These are phyloP conservation scores for Phytomonas francai DNA, from an alignment of 208 protist species.

Conservation along the genomic window DNA sequence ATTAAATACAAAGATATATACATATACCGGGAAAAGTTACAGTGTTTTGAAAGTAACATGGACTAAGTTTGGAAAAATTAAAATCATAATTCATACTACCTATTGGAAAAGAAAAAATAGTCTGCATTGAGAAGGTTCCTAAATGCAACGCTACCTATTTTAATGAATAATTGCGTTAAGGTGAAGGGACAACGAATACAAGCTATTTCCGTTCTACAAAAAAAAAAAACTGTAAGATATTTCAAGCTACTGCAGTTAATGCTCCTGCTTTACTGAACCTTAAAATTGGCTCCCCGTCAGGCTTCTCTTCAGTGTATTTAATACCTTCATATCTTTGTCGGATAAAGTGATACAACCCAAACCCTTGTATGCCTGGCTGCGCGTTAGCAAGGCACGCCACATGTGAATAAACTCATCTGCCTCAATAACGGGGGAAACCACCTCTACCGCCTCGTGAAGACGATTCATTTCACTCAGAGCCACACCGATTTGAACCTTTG, in stretches of 20 bases:
- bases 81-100: slow-evolving; percentile 12
- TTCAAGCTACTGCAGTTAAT: slow-evolving; percentile 2
- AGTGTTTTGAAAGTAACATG: neutral
- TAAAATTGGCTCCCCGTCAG: slow-evolving; percentile 38
- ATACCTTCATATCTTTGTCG: slow-evolving; percentile 73
- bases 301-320: slow-evolving; percentile 59
- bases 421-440: slow-evolving; percentile 56
- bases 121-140: no score
- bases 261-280: slow-evolving; percentile 11
- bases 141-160: no score
- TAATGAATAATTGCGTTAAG: no score
- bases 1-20: slow-evolving; percentile 9
- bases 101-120: no score
- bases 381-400: slow-evolving; percentile 78
- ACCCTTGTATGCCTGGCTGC: slow-evolving; percentile 64
- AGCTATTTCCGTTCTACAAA: no score
- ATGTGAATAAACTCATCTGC: slow-evolving; percentile 85
- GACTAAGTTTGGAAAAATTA: neutral
- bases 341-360: slow-evolving; percentile 72
- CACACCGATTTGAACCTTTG: slow-evolving; percentile 57
- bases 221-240: slow-evolving; percentile 9
- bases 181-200: no score
- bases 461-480: slow-evolving; percentile 64
- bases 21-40: slow-evolving; percentile 7
- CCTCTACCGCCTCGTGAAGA: slow-evolving; percentile 57